Percentiles rank a stretch among this genome's conserved stretches.
Conservation (phyloP, 148 eudicot genomes). For the Heliosperma pusillum region DNA sequence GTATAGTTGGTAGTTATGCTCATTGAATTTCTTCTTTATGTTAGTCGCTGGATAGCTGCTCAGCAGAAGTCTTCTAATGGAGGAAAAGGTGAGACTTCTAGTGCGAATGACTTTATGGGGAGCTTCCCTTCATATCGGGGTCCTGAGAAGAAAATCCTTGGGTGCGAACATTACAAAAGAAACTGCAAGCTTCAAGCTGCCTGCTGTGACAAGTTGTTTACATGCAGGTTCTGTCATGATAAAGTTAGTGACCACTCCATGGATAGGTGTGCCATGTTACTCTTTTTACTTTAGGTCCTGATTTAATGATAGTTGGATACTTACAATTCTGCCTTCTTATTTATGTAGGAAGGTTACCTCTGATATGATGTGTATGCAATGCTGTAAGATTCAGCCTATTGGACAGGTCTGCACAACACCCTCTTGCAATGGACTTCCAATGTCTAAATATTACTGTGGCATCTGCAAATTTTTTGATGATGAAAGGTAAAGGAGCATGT, state of each 20-base stretch:
- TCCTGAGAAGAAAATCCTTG: slow-evolving; percentile 56
- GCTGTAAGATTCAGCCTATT: slow-evolving; percentile 80
- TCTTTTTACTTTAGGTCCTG: neutral
- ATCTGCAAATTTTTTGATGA: slow-evolving; percentile 95
- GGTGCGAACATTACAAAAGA: slow-evolving; percentile 95
- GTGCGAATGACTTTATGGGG: slow-evolving; percentile 48
- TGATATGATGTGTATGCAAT: slow-evolving; percentile 96
- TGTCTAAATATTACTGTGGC: slow-evolving; percentile 86
- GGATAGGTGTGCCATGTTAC: slow-evolving; percentile 58
- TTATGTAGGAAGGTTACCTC: slow-evolving; percentile 74
- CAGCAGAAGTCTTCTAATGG: slow-evolving; percentile 76
- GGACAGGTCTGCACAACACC: slow-evolving; percentile 74
- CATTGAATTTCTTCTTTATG: slow-evolving; percentile 9
- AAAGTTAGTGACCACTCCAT: slow-evolving; percentile 96
- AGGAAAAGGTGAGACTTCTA: slow-evolving; percentile 50
- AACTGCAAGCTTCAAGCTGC: slow-evolving; percentile 95
- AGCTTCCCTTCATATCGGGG: slow-evolving; percentile 75
- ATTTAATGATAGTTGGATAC: neutral
- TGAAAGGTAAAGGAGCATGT: slow-evolving; percentile 52
- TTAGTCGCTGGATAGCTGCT: slow-evolving; percentile 97
- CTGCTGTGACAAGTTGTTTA: slow-evolving; percentile 80
- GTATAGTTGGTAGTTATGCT: slow-evolving; percentile 15
- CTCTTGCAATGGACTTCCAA: slow-evolving; percentile 71
- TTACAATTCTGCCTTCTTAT: slow-evolving; percentile 9
- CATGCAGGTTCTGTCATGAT: slow-evolving; percentile 95